Percentiles rank a stretch among this genome's conserved stretches.
Evolutionary conservation across 202 grass and related monocot species (phyloP).

Genomic region (Panicum virgatum): DNA sequence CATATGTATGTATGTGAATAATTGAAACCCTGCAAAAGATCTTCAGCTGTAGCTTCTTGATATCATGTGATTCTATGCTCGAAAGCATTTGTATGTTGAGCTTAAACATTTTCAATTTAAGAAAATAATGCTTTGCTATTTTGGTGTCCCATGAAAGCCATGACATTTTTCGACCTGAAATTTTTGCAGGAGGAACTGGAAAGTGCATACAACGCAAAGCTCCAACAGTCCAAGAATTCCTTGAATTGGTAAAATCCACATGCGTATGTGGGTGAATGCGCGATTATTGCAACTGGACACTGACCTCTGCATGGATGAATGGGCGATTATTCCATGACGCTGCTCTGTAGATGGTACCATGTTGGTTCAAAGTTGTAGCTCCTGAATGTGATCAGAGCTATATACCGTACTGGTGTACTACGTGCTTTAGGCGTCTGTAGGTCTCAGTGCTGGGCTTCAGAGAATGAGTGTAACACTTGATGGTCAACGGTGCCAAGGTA

Average conservation of each 20-base stretch:
- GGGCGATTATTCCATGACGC: background rate
- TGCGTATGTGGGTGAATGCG: background rate
- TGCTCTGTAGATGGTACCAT: background rate
- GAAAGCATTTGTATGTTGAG: background rate
- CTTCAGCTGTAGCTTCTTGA: background rate
- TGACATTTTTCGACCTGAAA: background rate
- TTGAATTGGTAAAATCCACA: constrained; percentile 59
- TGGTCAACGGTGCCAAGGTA: background rate
- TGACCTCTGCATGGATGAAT: background rate
- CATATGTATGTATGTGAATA: background rate
- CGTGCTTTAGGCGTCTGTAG: background rate
- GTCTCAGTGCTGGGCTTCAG: background rate
- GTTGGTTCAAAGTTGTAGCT: background rate
- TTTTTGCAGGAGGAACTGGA: constrained; percentile 83
- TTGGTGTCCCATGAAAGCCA: background rate
- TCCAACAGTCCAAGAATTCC: constrained; percentile 67
- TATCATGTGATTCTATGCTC: background rate
- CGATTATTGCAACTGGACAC: background rate
- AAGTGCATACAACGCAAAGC: constrained; percentile 65
- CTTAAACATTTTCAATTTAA: background rate
- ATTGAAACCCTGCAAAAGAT: background rate
- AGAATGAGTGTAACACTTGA: background rate
- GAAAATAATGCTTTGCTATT: background rate
- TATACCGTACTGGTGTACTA: background rate
- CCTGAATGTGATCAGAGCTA: background rate